phyloP scores from a whole-genome alignment of 2,329 filamentous ascomycete genomes.

The Macroventuria anomochaeta region DNA sequence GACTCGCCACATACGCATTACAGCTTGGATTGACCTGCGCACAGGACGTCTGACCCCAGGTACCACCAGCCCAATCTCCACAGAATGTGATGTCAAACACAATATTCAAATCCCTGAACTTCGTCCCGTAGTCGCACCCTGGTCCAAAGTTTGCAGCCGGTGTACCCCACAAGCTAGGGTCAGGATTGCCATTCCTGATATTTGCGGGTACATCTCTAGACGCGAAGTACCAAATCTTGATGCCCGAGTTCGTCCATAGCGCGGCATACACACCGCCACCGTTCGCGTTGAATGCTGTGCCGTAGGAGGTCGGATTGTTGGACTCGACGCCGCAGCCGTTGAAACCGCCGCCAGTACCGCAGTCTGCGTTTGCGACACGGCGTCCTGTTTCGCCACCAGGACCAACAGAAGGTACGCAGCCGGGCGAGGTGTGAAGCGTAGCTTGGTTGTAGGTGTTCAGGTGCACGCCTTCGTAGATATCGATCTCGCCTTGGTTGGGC shows the following conservation, averaged over 20 bases:
- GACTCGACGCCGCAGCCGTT: constrained; percentile 43
- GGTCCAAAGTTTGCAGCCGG: constrained; percentile 48
- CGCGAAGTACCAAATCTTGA: constrained; percentile 58
- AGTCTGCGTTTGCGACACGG: constrained; percentile 41
- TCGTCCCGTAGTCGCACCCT: constrained; percentile 46
- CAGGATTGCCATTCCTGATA: constrained; percentile 49
- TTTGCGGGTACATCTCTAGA: constrained; percentile 51
- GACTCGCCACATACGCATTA: constrained; percentile 47
- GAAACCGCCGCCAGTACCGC: constrained; percentile 45
- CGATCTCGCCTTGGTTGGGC: constrained; percentile 49
- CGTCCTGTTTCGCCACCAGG: constrained; percentile 41
- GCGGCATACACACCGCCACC: constrained; percentile 54
- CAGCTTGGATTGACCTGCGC: constrained; percentile 43
- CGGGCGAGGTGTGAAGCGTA: constrained; percentile 47
- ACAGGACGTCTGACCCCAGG: constrained; percentile 48
- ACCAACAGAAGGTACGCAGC: constrained; percentile 43
- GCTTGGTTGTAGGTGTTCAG: constrained; percentile 46
- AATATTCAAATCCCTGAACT: constrained; percentile 48
- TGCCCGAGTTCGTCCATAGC: constrained; percentile 50
- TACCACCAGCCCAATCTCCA: constrained; percentile 61
- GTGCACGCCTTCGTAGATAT: constrained; percentile 48
- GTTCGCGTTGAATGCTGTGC: constrained; percentile 49
- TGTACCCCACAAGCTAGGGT: constrained; percentile 52
- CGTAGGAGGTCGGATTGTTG: constrained; percentile 41
- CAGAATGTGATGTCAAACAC: constrained; percentile 62